These are phyloP conservation scores for Acanthamoeba royreba DNA, from an alignment of 208 protist species.

Conservation along the genomic window DNA sequence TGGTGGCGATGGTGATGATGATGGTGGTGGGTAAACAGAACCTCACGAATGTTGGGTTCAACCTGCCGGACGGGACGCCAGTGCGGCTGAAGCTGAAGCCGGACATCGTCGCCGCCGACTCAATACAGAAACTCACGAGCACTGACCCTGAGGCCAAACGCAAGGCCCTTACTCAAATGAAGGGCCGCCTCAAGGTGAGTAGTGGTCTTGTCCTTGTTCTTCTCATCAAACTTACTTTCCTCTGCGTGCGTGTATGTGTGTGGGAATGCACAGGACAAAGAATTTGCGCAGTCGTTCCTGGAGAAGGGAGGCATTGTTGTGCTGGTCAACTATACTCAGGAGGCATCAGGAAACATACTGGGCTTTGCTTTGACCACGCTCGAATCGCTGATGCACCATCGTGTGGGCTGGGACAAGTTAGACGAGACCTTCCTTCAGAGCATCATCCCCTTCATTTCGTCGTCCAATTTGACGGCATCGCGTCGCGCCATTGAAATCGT, in stretches of 20 bases:
- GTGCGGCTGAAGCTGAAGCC: not conserved
- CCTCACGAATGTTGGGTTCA: not conserved
- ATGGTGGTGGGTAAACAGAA: not conserved
- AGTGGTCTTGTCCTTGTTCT: not conserved
- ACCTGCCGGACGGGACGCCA: not conserved
- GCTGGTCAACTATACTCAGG: not conserved
- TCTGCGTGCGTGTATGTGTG: not conserved
- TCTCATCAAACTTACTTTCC: not conserved
- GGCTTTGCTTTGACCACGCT: conserved; percentile 22
- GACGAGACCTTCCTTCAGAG: conserved; percentile 17
- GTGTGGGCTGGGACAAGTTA: not conserved
- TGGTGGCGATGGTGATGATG: too few species aligned
- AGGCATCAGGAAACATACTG: conserved; percentile 9
- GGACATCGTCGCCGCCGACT: not conserved
- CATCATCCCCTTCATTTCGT: conserved; percentile 15
- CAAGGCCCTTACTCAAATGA: conserved; percentile 37
- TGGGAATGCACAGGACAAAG: not conserved
- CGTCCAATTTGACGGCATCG: conserved; percentile 1
- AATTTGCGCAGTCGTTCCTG: not conserved
- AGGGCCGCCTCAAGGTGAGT: not conserved
- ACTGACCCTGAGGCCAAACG: not conserved
- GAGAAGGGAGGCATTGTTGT: not conserved
- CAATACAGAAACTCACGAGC: not conserved
- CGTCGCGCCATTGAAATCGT: conserved; percentile 15
- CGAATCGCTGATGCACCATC: not conserved